Evolutionary conservation across 345 rosid genomes (phyloP).

Genomic region (Populus tremula): DNA sequence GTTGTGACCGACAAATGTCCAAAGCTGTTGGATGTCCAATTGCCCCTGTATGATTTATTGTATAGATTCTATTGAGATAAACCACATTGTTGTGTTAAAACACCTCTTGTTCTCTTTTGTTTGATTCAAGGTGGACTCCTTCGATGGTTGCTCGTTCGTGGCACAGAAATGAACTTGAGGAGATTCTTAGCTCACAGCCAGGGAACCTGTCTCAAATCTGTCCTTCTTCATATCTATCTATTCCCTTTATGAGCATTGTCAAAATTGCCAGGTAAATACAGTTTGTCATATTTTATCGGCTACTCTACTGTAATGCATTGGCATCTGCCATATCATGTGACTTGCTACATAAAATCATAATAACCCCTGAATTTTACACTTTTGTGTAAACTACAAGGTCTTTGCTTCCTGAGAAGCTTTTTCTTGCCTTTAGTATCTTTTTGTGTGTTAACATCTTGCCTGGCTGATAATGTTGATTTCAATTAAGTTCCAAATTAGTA

Average conservation of each 20-base stretch:
- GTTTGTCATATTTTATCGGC: not conserved
- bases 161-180: constrained; percentile 81
- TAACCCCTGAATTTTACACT: not conserved
- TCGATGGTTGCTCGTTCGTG: constrained; percentile 93
- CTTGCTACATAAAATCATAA: not conserved
- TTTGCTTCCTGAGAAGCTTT: not conserved
- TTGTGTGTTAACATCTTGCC: not conserved
- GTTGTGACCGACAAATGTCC: not conserved
- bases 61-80: not conserved
- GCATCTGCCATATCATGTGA: not conserved
- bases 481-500: not conserved
- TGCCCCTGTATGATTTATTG: not conserved
- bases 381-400: not conserved
- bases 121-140: constrained; percentile 73
- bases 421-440: not conserved
- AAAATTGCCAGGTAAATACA: constrained; percentile 76
- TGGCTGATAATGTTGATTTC: not conserved
- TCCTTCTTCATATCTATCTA: constrained; percentile 75
- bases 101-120: constrained; percentile 9
- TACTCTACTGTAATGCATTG: not conserved
- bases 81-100: constrained; percentile 1
- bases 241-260: constrained; percentile 92
- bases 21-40: not conserved
- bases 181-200: constrained; percentile 50
- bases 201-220: constrained; percentile 35